Evolutionary conservation across 2,329 filamentous ascomycete genomes (phyloP), one percentile per base, ranked within the genome.

Genomic region (Sclerotinia subarctica): DNA sequence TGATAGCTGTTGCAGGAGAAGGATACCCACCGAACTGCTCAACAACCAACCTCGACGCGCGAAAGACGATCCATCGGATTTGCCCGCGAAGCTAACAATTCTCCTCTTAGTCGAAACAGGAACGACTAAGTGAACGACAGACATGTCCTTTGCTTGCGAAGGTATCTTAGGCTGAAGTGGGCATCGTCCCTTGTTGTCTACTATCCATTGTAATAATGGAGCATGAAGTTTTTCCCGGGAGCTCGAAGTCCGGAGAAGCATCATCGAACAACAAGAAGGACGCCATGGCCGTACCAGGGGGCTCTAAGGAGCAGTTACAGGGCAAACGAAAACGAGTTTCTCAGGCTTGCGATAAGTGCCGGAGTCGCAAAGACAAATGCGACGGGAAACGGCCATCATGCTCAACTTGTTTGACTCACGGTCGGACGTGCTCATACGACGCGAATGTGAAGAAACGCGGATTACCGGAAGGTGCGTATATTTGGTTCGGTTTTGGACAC

Each of bases 361-460:
- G 84, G 35, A 80, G 78, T 52, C 81, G 83, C 67, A 83, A 85
- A 72, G 85, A 87, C 75, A 87, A 86, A 75, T 88, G 86, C 75
- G 84, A 88, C 71, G 86, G 86, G n/a, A 78, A 82, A 51, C 86
- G 84, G 66, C 83, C 90, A 60, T 69, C 70, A 46, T 94, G 91
- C 77, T 88, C 88, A 21, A 86, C 85, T 1, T 88, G 86, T 76
- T 79, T 79, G 38, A 78, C 80, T 5, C 82, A 84, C 52, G 80
- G 80, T 24, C 79, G 85, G 66, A 74, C 78, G 11, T 88, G 86
- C 73, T 82, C 84, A 83, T 94, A 93, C 77, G 87, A 90, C 70
- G 84, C 89, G 66, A 88, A 87, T 66, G 87, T 89, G 10, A 92
- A 92, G 78, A 93, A 93, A 77, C 84, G 91, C 71, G 91, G 91